Conservation (phyloP, 2,329 filamentous ascomycete genomes). For the Hymenoscyphus repandus region DNA sequence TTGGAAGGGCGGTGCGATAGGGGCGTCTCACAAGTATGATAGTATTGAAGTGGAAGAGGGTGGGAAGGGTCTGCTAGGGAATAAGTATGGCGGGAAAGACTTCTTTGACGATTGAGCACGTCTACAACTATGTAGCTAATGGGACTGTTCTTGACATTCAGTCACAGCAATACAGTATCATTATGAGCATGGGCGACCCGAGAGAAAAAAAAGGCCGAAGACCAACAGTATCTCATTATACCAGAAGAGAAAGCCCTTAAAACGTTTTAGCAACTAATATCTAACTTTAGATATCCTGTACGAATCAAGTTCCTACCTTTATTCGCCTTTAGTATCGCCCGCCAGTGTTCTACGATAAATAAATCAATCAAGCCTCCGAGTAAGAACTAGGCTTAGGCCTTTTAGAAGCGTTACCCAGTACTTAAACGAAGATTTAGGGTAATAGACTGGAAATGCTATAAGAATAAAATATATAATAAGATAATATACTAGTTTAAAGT, state of each 20-base stretch:
- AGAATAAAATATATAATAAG: constrained; percentile 28
- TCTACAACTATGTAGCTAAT: background rate
- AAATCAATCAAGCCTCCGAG: background rate
- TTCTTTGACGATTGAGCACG: constrained; percentile 9
- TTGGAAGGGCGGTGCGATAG: constrained; percentile 9
- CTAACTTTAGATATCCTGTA: constrained; percentile 17
- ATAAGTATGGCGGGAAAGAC: constrained; percentile 13
- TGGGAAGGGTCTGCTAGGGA: constrained; percentile 8
- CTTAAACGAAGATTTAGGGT: background rate
- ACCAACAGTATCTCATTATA: constrained; percentile 27
- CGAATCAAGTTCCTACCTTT: constrained; percentile 5
- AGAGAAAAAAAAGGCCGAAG: constrained; percentile 25
- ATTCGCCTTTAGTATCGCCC: constrained; percentile 5
- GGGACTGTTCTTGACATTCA: no score
- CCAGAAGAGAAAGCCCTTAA: constrained; percentile 26
- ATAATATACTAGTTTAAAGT: constrained; percentile 29
- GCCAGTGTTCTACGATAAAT: constrained; percentile 14
- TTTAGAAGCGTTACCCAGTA: background rate
- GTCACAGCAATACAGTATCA: no score
- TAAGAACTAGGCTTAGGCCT: constrained; percentile 1
- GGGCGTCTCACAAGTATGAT: constrained; percentile 9
- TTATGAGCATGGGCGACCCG: constrained; percentile 21
- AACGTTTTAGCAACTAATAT: background rate
- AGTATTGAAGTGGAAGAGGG: constrained; percentile 6
- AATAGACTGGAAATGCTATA: background rate